phyloP scores from a whole-genome alignment of 2,329 filamentous ascomycete genomes.

The Verticillium nubilum region DNA sequence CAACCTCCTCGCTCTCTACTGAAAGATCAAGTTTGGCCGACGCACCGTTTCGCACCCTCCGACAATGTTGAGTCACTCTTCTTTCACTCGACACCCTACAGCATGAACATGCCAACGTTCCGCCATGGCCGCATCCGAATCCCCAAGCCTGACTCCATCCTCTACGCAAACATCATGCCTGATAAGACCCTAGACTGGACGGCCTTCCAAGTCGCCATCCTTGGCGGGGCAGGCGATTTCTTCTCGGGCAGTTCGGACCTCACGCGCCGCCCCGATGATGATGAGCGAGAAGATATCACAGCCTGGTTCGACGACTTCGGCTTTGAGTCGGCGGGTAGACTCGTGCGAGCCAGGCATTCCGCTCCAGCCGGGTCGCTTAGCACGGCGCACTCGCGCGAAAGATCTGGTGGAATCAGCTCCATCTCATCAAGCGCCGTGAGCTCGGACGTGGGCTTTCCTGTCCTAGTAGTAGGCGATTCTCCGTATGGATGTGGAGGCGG shows the following conservation, averaged over 20 bases:
- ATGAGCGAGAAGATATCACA: slow-evolving; percentile 40
- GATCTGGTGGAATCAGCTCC: not conserved
- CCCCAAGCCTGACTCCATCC: slow-evolving; percentile 22
- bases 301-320: slow-evolving; percentile 48
- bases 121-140: slow-evolving; percentile 52
- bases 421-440: not conserved
- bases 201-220: slow-evolving; percentile 60
- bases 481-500: slow-evolving; percentile 13
- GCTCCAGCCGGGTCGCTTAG: not conserved
- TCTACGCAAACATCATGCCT: slow-evolving; percentile 29
- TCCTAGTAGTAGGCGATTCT: slow-evolving; percentile 28
- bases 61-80: slow-evolving; percentile 40
- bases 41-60: slow-evolving; percentile 14
- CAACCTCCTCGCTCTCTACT: slow-evolving; percentile 16
- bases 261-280: slow-evolving; percentile 26
- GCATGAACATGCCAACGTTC: slow-evolving; percentile 42
- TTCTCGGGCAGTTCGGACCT: slow-evolving; percentile 37
- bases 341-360: not conserved
- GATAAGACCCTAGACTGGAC: slow-evolving; percentile 55
- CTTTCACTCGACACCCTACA: slow-evolving; percentile 41
- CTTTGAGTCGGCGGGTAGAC: slow-evolving; percentile 21
- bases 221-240: slow-evolving; percentile 50
- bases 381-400: not conserved
- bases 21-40: slow-evolving; percentile 14
- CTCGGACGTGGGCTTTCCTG: slow-evolving; percentile 28